Conservation (phyloP, 768 basidiomycete genomes). For the Pholiota microspora region DNA sequence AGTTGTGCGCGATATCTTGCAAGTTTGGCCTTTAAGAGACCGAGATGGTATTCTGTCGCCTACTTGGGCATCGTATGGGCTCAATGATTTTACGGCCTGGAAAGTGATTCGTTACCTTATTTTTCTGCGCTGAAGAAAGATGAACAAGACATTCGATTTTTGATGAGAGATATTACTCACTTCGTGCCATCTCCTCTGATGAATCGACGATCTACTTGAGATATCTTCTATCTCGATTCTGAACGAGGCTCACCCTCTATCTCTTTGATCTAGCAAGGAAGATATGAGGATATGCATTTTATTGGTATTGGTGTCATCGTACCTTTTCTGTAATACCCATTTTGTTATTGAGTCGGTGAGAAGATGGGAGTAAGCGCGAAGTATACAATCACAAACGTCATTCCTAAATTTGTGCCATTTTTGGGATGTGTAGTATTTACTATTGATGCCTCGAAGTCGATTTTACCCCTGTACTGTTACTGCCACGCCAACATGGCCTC, state of each 20-base stretch:
- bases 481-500: constrained; percentile 22
- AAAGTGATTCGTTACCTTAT: constrained; percentile 58
- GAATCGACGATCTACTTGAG: constrained; percentile 1
- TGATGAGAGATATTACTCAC: constrained; percentile 43
- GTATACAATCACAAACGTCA: constrained; percentile 1
- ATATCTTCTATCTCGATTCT: neutral
- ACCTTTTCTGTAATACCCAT: constrained; percentile 97
- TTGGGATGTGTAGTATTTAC: neutral
- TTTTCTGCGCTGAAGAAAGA: constrained; percentile 78
- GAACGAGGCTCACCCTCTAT: constrained; percentile 76
- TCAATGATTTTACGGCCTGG: constrained; percentile 1
- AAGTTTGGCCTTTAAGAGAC: constrained; percentile 90
- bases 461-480: constrained; percentile 9
- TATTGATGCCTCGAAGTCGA: neutral
- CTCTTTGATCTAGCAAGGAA: constrained; percentile 73
- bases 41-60: constrained; percentile 95
- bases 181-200: constrained; percentile 98
- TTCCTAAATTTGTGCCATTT: constrained; percentile 5
- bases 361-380: constrained; percentile 17
- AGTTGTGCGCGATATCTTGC: constrained; percentile 94
- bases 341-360: constrained; percentile 14
- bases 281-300: constrained; percentile 4
- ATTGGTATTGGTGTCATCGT: neutral
- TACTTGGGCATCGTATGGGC: constrained; percentile 31
- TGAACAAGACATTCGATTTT: neutral